Evolutionary conservation across 2,329 filamentous ascomycete species (phyloP).

Genomic region (Hymenoscyphus occultus): DNA sequence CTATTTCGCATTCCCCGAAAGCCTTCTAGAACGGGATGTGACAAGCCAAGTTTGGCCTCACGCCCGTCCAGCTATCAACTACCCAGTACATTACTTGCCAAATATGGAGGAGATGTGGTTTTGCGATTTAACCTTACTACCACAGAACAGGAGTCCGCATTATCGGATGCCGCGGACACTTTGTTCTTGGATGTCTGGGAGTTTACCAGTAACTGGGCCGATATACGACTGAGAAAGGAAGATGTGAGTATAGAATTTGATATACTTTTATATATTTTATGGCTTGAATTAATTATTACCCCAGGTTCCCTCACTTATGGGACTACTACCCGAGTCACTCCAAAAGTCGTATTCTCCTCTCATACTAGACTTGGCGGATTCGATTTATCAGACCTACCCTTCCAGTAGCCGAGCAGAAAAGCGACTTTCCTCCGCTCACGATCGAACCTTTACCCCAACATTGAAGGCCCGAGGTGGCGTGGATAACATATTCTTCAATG

Average conservation of each 20-base stretch:
- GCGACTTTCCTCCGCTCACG: conserved; percentile 25
- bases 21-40: conserved; percentile 21
- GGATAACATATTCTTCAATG: conserved; percentile 83
- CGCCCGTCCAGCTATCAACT: conserved; percentile 35
- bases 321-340: conserved; percentile 72
- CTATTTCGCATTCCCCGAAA: conserved; percentile 44
- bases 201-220: conserved; percentile 75
- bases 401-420: conserved; percentile 28
- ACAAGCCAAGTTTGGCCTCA: conserved; percentile 18
- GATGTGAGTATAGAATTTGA: conserved; percentile 52
- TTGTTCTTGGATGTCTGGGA: conserved; percentile 91
- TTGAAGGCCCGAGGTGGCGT: conserved; percentile 35
- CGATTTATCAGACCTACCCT: conserved; percentile 72
- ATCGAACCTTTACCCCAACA: conserved; percentile 34
- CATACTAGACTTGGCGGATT: conserved; percentile 75
- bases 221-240: conserved; percentile 75
- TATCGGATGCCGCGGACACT: conserved; percentile 69
- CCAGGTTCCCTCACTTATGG: conserved; percentile 68
- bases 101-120: conserved; percentile 80
- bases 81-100: conserved; percentile 37
- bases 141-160: conserved; percentile 62
- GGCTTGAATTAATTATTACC: conserved; percentile 16
- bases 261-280: neutral
- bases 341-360: conserved; percentile 69
- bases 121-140: conserved; percentile 79